Evolutionary conservation across 2,329 filamentous ascomycete species (phyloP).

Genomic region (Daldinia eschscholtzii): DNA sequence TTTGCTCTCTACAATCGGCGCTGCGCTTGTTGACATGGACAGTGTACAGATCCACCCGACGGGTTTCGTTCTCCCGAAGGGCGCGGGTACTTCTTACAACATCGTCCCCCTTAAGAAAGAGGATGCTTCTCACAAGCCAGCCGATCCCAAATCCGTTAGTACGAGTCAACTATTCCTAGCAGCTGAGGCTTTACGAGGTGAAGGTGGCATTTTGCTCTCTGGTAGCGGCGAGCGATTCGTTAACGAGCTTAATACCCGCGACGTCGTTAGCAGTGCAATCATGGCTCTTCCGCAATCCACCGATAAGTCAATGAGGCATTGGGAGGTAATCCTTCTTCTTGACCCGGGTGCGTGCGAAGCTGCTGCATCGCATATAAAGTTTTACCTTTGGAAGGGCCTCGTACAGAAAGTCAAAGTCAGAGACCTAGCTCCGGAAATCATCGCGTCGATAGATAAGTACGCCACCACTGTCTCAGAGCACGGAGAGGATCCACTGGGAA

Average conservation of each 20-base stretch:
- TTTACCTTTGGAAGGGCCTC: slow-evolving; percentile 73
- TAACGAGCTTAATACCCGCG: slow-evolving; percentile 72
- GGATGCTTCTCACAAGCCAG: background rate
- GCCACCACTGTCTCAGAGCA: slow-evolving; percentile 53
- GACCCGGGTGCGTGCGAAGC: slow-evolving; percentile 69
- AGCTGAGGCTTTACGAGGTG: slow-evolving; percentile 72
- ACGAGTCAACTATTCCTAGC: slow-evolving; percentile 71
- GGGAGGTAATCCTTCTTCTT: slow-evolving; percentile 69
- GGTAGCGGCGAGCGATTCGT: slow-evolving; percentile 65
- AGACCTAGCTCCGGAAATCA: slow-evolving; percentile 59
- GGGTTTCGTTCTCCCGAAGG: slow-evolving; percentile 69
- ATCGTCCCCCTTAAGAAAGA: background rate
- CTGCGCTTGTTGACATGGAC: slow-evolving; percentile 64
- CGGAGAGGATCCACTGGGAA: slow-evolving; percentile 60
- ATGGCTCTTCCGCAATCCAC: slow-evolving; percentile 56
- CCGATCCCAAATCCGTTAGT: slow-evolving; percentile 37
- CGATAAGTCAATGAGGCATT: slow-evolving; percentile 59
- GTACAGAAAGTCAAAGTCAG: slow-evolving; percentile 67
- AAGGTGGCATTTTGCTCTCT: slow-evolving; percentile 69
- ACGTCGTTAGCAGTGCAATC: slow-evolving; percentile 67
- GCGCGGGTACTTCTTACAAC: slow-evolving; percentile 33
- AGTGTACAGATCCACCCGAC: slow-evolving; percentile 75
- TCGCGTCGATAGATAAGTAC: slow-evolving; percentile 64
- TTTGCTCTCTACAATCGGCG: slow-evolving; percentile 57
- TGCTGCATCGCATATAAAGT: slow-evolving; percentile 68